phyloP scores from a whole-genome alignment of 805 yeast species.

The Pichia paraexigua region DNA sequence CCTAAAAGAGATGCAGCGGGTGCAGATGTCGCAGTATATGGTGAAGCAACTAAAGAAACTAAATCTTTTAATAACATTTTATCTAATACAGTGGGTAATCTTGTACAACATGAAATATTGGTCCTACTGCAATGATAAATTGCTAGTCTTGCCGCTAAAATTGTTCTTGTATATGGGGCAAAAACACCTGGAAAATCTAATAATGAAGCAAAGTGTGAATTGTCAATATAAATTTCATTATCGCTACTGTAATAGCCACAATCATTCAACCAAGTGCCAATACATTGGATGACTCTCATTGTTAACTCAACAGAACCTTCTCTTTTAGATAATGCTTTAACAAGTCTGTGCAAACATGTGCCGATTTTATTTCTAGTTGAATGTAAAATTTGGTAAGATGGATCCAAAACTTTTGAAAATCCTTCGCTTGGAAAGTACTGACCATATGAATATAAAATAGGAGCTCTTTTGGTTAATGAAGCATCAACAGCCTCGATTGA shows the following conservation, averaged over 20 bases:
- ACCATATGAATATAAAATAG: constrained; percentile 23
- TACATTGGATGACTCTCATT: constrained; percentile 52
- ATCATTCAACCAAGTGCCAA: constrained; percentile 52
- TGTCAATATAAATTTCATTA: constrained; percentile 23
- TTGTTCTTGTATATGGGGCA: constrained; percentile 69
- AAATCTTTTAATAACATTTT: constrained; percentile 56
- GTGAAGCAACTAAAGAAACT: constrained; percentile 54
- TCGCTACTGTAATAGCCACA: constrained; percentile 25
- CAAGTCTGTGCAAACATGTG: constrained; percentile 50
- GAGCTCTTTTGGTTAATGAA: constrained; percentile 26
- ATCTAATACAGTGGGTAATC: constrained; percentile 64
- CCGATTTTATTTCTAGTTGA: constrained; percentile 46
- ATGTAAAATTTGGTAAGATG: constrained; percentile 48
- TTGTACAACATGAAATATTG: constrained; percentile 59
- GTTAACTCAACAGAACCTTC: constrained; percentile 60
- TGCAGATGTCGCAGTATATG: constrained; percentile 59
- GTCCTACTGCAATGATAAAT: constrained; percentile 70
- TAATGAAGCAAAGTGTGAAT: constrained; percentile 34
- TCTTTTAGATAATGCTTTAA: constrained; percentile 37
- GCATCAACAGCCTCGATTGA: constrained; percentile 38
- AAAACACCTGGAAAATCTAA: constrained; percentile 57
- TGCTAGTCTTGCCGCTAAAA: constrained; percentile 67
- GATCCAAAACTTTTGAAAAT: constrained; percentile 25
- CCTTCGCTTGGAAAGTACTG: constrained; percentile 21
- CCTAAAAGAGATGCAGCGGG: constrained; percentile 63